Evolutionary conservation across 1,284 basidiomycete genomes (phyloP).

Genomic region (Heterobasidion irregulare): DNA sequence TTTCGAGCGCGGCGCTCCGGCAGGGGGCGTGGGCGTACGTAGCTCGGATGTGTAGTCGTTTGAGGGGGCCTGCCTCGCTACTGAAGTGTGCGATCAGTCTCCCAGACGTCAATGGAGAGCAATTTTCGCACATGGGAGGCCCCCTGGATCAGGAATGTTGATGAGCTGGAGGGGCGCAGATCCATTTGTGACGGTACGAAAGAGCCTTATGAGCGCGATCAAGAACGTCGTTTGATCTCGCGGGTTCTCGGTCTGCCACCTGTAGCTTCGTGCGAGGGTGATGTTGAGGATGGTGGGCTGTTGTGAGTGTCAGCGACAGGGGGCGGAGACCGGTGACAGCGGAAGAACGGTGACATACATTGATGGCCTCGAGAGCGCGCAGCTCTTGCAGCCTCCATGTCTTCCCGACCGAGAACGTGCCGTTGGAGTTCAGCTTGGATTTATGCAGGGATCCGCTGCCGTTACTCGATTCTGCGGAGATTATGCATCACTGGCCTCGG

Average conservation of each 20-base stretch:
- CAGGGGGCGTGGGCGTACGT: slow-evolving; percentile 7
- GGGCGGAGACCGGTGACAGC: neutral
- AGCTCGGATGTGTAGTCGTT: neutral
- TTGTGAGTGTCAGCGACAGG: neutral
- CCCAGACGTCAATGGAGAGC: neutral
- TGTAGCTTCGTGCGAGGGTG: slow-evolving; percentile 79
- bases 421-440: slow-evolving; percentile 92
- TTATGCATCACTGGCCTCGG: slow-evolving; percentile 9
- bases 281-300: slow-evolving; percentile 57
- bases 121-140: slow-evolving; percentile 24
- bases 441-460: slow-evolving; percentile 84
- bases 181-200: slow-evolving; percentile 48
- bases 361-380: slow-evolving; percentile 67
- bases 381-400: slow-evolving; percentile 89
- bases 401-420: slow-evolving; percentile 95
- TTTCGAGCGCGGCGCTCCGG: neutral
- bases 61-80: neutral
- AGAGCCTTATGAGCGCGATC: slow-evolving; percentile 61
- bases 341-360: slow-evolving; percentile 40
- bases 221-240: slow-evolving; percentile 71
- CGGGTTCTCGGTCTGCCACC: slow-evolving; percentile 76
- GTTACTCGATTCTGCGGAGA: slow-evolving; percentile 46
- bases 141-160: slow-evolving; percentile 40
- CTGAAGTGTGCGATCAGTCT: neutral
- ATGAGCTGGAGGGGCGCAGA: slow-evolving; percentile 41